Base-by-base conservation (phyloP, 2,329 filamentous ascomycete genomes). In the Trichoderma hamatum region DNA sequence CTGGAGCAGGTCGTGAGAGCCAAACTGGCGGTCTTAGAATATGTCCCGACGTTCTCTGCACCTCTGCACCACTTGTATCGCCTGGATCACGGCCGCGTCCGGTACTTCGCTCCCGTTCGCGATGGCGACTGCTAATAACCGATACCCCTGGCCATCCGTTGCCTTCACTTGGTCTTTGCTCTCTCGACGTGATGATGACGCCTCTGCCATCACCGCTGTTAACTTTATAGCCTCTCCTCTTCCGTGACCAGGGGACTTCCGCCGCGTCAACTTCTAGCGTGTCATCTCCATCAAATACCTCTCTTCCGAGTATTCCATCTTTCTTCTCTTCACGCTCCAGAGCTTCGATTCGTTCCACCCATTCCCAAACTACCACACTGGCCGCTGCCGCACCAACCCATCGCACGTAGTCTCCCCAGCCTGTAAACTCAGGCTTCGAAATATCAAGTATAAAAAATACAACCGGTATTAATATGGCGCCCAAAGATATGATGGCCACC, bases 301-400 rank as follows among this genome's bases (percentile, higher is more conserved):
- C 94, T 72, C 94, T 85, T 3, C 94, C 94, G 1, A 97, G 82
- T 67, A 97, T 96, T 0, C 94, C 94, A 74, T 97, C 94, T 80
- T 96, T 97, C 80, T 94, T 93, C 78, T 97, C 94, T 78, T 97
- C 94, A 73, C 94, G 88, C 81, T 97, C 94, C 71, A 97, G 80
- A 0, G 94, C 93, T 78, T 97, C 94, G 60, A 97, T 97, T 30
- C 94, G 88, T 79, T 97, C 94, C 3, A 97, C 94, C 94, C 94
- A 97, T 79, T 97, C 94, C 94, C 94, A 97, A 2, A 97, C 94
- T 26, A 97, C 92, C n/a, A 97, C 94, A 80, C 93, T 97, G 32
- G 94, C 94, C 1, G 94, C 94, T 0, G 94, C 94, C 1, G 94
- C 94, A 59, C 94, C 94, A n/a, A 97, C 94, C 94, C 94, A 97